Conservation (phyloP, 1,284 basidiomycete species). For the Puccinia polysora region DNA sequence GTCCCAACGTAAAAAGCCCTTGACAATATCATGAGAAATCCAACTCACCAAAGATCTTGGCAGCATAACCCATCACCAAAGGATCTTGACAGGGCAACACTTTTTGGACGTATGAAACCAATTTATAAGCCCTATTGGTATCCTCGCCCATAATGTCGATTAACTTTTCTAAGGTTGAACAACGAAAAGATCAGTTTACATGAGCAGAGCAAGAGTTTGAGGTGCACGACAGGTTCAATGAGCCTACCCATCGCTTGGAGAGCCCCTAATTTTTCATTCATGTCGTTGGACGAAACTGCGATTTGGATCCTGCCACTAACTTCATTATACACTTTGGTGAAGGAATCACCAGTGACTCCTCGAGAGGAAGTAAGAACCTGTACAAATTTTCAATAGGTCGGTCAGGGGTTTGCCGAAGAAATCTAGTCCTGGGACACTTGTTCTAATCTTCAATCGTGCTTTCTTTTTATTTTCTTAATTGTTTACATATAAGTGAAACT, state of each 20-base stretch:
- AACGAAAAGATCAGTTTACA: not conserved
- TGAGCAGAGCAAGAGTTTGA: not conserved
- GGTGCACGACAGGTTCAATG: not conserved
- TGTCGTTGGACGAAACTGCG: slow-evolving; percentile 42
- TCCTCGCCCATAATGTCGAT: slow-evolving; percentile 47
- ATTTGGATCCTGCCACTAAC: slow-evolving; percentile 43
- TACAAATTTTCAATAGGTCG: too few relatives aligned
- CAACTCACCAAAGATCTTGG: slow-evolving; percentile 50
- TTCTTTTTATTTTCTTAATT: not conserved
- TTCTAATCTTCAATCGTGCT: not conserved
- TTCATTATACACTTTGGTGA: slow-evolving; percentile 44
- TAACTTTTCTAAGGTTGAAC: slow-evolving; percentile 24
- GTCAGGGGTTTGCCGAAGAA: too few relatives aligned
- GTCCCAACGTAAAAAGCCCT: too few relatives aligned
- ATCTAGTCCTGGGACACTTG: too few relatives aligned
- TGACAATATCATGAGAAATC: too few relatives aligned
- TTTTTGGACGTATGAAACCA: slow-evolving; percentile 50
- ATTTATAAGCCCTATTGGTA: slow-evolving; percentile 49
- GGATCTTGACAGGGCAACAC: slow-evolving; percentile 52
- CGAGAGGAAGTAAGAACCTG: slow-evolving; percentile 43
- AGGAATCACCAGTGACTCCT: slow-evolving; percentile 43
- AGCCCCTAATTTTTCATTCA: slow-evolving; percentile 44
- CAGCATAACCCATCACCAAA: slow-evolving; percentile 52
- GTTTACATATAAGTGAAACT: not conserved
- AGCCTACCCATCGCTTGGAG: slow-evolving; percentile 43